Percentiles rank a stretch among this genome's conserved stretches.
Conservation (phyloP, 1,139 yeast genomes). For the Tardiomyces digboiensis region DNA sequence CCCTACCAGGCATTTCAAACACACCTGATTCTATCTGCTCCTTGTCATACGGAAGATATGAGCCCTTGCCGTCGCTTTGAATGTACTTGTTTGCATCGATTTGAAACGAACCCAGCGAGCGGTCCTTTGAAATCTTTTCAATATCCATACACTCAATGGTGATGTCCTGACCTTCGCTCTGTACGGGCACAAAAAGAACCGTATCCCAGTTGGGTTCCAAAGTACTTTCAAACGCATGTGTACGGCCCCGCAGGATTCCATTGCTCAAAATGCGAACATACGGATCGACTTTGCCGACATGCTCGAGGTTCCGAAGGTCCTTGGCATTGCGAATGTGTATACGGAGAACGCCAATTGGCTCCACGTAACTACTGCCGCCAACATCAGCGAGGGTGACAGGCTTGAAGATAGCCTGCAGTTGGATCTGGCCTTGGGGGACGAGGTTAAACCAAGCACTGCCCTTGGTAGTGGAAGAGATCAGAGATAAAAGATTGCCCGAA, state of each 20-base stretch:
- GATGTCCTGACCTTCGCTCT: slow-evolving; percentile 72
- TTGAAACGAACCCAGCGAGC: slow-evolving; percentile 78
- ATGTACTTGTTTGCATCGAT: slow-evolving; percentile 59
- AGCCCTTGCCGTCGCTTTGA: slow-evolving; percentile 55
- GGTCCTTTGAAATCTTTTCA: slow-evolving; percentile 64
- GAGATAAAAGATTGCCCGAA: slow-evolving; percentile 45
- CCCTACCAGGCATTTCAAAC: slow-evolving; percentile 55
- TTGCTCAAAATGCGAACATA: slow-evolving; percentile 73
- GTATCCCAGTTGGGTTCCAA: slow-evolving; percentile 83
- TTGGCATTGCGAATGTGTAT: slow-evolving; percentile 61
- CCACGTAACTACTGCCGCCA: slow-evolving; percentile 66
- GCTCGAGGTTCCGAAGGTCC: slow-evolving; percentile 74
- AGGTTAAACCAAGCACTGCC: slow-evolving; percentile 69
- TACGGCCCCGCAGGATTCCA: slow-evolving; percentile 69
- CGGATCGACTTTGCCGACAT: slow-evolving; percentile 88
- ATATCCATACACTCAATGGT: slow-evolving; percentile 90
- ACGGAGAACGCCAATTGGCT: slow-evolving; percentile 89
- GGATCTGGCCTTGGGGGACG: slow-evolving; percentile 49
- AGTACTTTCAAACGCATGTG: slow-evolving; percentile 58
- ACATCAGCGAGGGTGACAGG: slow-evolving; percentile 63
- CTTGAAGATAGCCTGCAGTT: slow-evolving; percentile 68
- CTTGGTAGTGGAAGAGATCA: slow-evolving; percentile 69
- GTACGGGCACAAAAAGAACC: slow-evolving; percentile 67
- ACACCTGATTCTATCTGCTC: slow-evolving; percentile 48
- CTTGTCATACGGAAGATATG: slow-evolving; percentile 52